A percentile compares a stretch with the other conserved stretches of the same genome.
Conservation (phyloP, 2,329 filamentous ascomycete genomes). For the Leptographium lundbergii region DNA sequence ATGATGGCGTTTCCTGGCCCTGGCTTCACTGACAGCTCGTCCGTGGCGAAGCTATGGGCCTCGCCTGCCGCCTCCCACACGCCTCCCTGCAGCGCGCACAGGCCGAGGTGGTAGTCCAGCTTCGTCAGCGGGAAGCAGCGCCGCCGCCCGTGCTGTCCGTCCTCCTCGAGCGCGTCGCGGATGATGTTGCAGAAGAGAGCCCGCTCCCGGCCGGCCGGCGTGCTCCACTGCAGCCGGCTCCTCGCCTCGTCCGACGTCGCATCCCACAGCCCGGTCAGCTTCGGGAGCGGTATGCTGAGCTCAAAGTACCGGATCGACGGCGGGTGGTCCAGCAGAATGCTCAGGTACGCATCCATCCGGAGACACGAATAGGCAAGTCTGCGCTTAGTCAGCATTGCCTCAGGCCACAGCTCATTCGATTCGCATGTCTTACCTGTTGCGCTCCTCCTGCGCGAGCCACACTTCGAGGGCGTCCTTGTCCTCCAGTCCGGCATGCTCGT, state of each 20-base stretch:
- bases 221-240: constrained; percentile 2
- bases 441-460: constrained; percentile 1
- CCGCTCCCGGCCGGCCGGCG: constrained; percentile 2
- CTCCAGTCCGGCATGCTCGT: neutral
- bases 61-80: constrained; percentile 4
- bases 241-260: constrained; percentile 1
- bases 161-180: constrained; percentile 1
- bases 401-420: neutral
- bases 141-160: neutral
- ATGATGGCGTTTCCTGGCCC: neutral
- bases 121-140: neutral
- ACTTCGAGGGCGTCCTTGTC: neutral
- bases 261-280: constrained; percentile 1
- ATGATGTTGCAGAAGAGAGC: constrained; percentile 4
- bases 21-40: constrained; percentile 3
- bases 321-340: constrained; percentile 4
- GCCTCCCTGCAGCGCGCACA: constrained; percentile 4
- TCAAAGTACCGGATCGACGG: constrained; percentile 4
- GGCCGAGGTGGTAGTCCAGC: constrained; percentile 1
- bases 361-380: constrained; percentile 2
- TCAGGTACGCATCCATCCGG: constrained; percentile 2
- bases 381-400: neutral
- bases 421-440: neutral
- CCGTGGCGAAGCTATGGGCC: constrained; percentile 3
- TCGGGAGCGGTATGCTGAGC: constrained; percentile 2